Conservation (phyloP, 192 early-diverging fungal species). For the Coemansia furcata region DNA sequence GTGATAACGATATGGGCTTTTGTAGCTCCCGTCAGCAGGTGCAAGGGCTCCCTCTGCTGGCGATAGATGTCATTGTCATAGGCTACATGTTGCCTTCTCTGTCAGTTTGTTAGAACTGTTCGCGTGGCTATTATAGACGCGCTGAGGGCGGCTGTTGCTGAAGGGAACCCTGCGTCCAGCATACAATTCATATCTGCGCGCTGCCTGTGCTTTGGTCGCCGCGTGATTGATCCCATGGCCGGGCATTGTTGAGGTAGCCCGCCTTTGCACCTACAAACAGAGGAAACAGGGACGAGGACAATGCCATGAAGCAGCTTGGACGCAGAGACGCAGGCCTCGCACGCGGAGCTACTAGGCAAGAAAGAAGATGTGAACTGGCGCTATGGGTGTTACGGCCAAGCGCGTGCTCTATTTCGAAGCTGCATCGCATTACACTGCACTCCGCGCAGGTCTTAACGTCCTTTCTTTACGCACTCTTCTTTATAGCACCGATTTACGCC, state of each 20-base stretch:
- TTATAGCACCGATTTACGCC: slow-evolving; percentile 1
- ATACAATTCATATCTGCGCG: slow-evolving; percentile 5
- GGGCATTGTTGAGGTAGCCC: neutral
- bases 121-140: neutral
- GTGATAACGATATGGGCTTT: neutral
- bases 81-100: neutral
- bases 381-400: slow-evolving; percentile 4
- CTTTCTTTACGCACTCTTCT: neutral
- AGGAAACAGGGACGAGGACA: neutral
- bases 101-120: neutral
- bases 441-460: slow-evolving; percentile 2
- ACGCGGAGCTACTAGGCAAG: neutral
- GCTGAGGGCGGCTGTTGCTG: neutral
- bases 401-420: slow-evolving; percentile 12
- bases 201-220: slow-evolving; percentile 1
- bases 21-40: neutral
- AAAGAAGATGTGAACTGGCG: neutral
- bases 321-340: neutral
- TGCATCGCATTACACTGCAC: slow-evolving; percentile 29
- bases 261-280: neutral
- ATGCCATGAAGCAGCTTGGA: neutral
- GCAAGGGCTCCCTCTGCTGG: neutral
- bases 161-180: slow-evolving; percentile 1
- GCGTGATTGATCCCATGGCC: slow-evolving; percentile 4
- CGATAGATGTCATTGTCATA: neutral